Base-by-base conservation (phyloP, 2,329 filamentous ascomycete genomes). In the Dothideomycetes sp. region DNA sequence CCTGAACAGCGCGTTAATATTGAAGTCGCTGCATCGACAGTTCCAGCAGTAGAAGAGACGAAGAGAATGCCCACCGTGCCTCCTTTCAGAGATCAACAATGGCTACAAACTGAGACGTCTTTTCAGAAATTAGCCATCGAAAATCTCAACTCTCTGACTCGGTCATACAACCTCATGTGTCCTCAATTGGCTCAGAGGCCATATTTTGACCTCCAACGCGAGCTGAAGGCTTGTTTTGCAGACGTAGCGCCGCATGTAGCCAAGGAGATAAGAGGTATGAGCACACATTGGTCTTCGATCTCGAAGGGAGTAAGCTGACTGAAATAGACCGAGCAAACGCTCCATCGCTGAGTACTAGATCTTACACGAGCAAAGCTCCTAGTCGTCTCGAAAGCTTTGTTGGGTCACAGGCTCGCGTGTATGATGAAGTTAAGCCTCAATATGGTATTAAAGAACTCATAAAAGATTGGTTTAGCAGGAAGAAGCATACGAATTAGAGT, bases 131-230 rank as follows among this genome's bases (percentile, higher is more conserved):
- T 91, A 4, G 76, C 84, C 4, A 73, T 98, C 47, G 72, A 74
- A 34, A 77, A 84, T 41, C 75, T 96, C 41, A 96, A 96, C 60
- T 61, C 64, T 19, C 69, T 93, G 36, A 81, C 86, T 5, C 76
- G 91, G 18, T 84, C 84, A 11, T 98, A 98, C 66, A 96, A 96
- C 52, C 74, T 96, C 3, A 89, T 94, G 78, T 89, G 91, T 0
- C 91, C 91, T 0, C 81, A 86, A 40, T 70, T 94, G 2, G 88
- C 89, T 2, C 93, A 91, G 62, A 94, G 94, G 59, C 85, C 89
- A 0, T 96, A 96, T 59, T 87, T 86, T 54, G 79, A 72, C 2
- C 74, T 96, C 5, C 76, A 87, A 33, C 77, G 89, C 36, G 91
- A 98, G 61, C 69, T 96, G 12, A 72, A 70, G 19, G 69, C 75